Conservation (phyloP, 805 yeast species). For the Lipomyces sp. region DNA sequence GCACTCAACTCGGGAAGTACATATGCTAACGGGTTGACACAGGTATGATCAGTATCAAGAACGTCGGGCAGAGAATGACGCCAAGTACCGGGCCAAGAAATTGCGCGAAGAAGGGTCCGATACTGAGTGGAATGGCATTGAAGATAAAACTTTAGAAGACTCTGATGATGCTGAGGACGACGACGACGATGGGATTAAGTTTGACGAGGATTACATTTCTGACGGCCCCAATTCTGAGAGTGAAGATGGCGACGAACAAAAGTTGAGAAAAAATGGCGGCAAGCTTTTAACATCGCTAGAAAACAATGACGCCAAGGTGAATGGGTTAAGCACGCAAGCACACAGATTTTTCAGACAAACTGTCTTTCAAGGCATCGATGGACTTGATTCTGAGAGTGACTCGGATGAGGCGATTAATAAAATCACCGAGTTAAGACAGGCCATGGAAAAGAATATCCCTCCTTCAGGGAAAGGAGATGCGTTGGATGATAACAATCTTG, state of each 20-base stretch:
- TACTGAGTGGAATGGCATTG: slow-evolving; percentile 51
- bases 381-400: slow-evolving; percentile 32
- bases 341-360: slow-evolving; percentile 42
- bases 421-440: slow-evolving; percentile 13
- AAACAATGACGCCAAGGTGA: slow-evolving; percentile 28
- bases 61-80: slow-evolving; percentile 41
- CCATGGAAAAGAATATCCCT: neutral
- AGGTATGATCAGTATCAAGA: slow-evolving; percentile 52
- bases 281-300: slow-evolving; percentile 27
- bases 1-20: slow-evolving; percentile 46
- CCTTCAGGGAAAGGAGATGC: slow-evolving; percentile 3
- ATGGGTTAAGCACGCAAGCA: slow-evolving; percentile 39
- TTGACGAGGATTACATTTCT: slow-evolving; percentile 37
- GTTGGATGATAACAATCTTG: slow-evolving; percentile 22
- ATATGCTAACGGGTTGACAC: neutral
- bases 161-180: slow-evolving; percentile 32
- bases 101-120: slow-evolving; percentile 49
- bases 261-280: slow-evolving; percentile 24
- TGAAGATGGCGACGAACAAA: slow-evolving; percentile 31
- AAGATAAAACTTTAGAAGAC: slow-evolving; percentile 26
- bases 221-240: slow-evolving; percentile 32
- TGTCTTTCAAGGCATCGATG: slow-evolving; percentile 36
- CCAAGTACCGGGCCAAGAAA: slow-evolving; percentile 51
- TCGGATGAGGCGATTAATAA: slow-evolving; percentile 28
- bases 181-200: slow-evolving; percentile 35